These are phyloP conservation scores for Cyphellophora attinorum DNA, from an alignment of 2,329 filamentous ascomycete species.

Conservation along the genomic window DNA sequence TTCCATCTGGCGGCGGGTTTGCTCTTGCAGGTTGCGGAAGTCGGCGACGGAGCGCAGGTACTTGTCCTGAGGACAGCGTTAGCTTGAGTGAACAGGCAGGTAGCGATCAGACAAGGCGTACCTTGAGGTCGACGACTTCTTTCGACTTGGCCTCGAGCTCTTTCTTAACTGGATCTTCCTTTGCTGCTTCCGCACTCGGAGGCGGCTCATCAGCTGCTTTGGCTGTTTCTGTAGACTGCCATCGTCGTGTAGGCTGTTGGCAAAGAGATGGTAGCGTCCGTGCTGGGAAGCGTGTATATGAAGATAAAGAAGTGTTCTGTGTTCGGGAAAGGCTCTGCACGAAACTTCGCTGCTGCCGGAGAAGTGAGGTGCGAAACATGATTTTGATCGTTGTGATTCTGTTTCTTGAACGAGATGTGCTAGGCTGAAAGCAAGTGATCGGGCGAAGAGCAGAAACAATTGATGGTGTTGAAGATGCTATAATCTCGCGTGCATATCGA, in stretches of 20 bases:
- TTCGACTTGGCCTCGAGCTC: conserved; percentile 64
- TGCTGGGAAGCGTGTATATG: background rate
- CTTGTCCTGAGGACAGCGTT: conserved; percentile 59
- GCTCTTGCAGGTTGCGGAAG: conserved; percentile 95
- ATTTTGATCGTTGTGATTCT: too few relatives aligned
- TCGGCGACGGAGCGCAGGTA: conserved; percentile 90
- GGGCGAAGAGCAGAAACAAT: too few relatives aligned
- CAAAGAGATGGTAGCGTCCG: background rate
- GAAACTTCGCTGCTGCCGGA: background rate
- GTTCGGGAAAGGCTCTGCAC: background rate
- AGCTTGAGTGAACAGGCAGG: conserved; percentile 1
- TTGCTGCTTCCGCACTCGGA: conserved; percentile 34
- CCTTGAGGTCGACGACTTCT: conserved; percentile 77
- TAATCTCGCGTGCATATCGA: too few relatives aligned
- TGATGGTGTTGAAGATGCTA: too few relatives aligned
- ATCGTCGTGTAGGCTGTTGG: conserved; percentile 20
- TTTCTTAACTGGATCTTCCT: conserved; percentile 46
- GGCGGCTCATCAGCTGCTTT: conserved; percentile 25
- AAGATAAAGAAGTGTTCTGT: background rate
- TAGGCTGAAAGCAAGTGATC: too few relatives aligned
- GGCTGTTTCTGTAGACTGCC: conserved; percentile 33
- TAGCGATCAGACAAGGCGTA: conserved; percentile 33
- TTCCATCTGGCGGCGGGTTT: conserved; percentile 83
- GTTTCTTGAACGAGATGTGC: too few relatives aligned
- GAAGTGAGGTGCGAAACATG: background rate